Percentiles rank a stretch among this genome's conserved stretches.
Conservation (phyloP, 768 basidiomycete genomes). For the Boletus rufocinnamomeus region DNA sequence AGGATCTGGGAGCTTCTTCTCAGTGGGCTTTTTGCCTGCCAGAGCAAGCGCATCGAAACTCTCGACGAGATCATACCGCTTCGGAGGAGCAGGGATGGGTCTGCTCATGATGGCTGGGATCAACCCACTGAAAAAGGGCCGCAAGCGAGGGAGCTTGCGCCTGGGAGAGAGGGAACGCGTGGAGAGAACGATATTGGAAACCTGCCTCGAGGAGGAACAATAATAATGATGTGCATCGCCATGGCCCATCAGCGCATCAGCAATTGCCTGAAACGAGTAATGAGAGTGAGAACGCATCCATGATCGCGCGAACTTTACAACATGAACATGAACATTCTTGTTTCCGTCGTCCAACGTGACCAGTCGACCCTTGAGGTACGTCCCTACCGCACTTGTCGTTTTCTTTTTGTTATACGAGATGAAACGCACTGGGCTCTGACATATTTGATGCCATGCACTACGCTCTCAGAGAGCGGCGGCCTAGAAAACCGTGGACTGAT, state of each 20-base stretch:
- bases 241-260: no score
- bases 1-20: slow-evolving; percentile 18
- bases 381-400: no score
- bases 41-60: slow-evolving; percentile 38
- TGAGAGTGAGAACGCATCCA: not conserved
- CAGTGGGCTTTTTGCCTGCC: slow-evolving; percentile 18
- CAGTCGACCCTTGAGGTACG: no score
- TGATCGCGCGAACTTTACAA: no score
- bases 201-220: slow-evolving; percentile 18
- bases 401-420: slow-evolving; percentile 34
- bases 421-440: slow-evolving; percentile 71
- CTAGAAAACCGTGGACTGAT: slow-evolving; percentile 70
- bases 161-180: slow-evolving; percentile 3
- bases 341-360: no score
- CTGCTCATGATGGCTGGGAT: slow-evolving; percentile 24
- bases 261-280: not conserved
- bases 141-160: slow-evolving; percentile 16
- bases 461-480: slow-evolving; percentile 54
- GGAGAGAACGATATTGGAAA: slow-evolving; percentile 17
- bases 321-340: no score
- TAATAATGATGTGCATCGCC: slow-evolving; percentile 15
- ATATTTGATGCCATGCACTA: slow-evolving; percentile 52
- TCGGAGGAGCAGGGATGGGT: slow-evolving; percentile 16
- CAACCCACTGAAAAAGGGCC: slow-evolving; percentile 9
- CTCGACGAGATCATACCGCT: slow-evolving; percentile 33